A percentile compares a stretch with the other conserved stretches of the same genome.
Evolutionary conservation across 306 rosid genomes (phyloP).

Genomic region (Crataegus laevigata): DNA sequence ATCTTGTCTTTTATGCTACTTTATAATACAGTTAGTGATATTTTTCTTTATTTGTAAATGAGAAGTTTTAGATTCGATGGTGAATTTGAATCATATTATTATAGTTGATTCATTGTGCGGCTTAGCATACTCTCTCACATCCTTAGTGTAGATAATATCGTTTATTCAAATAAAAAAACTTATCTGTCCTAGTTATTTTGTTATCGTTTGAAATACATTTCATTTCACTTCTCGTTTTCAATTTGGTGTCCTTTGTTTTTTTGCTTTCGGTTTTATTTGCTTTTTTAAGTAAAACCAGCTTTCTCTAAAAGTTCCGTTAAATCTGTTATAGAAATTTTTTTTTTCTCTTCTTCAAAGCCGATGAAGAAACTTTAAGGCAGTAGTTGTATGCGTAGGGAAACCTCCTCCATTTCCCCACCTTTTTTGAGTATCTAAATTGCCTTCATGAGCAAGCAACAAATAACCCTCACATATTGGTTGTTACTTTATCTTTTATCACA

Average conservation of each 20-base stretch:
- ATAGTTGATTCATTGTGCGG: too few species aligned
- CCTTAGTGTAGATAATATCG: too few species aligned
- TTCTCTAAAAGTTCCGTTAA: neutral
- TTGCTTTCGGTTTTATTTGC: neutral
- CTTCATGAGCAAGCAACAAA: neutral
- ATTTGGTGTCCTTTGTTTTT: neutral
- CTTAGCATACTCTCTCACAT: too few species aligned
- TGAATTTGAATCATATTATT: too few species aligned
- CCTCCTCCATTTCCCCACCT: too few species aligned
- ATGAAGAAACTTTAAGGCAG: neutral
- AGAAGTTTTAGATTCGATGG: fast-evolving
- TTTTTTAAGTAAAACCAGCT: neutral
- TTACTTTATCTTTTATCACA: too few species aligned
- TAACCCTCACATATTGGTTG: too few species aligned
- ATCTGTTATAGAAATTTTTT: neutral
- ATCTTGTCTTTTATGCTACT: too few species aligned
- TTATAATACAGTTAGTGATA: too few species aligned
- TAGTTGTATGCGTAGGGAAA: neutral
- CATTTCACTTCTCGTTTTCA: neutral
- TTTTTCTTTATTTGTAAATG: too few species aligned
- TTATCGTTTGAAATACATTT: neutral
- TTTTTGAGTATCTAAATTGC: neutral
- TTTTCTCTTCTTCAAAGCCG: too few species aligned
- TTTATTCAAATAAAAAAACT: too few species aligned
- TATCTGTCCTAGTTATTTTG: neutral